These are phyloP conservation scores for Talaromyces trachyspermus DNA, from an alignment of 495 filamentous ascomycete genomes.

Conservation along the genomic window DNA sequence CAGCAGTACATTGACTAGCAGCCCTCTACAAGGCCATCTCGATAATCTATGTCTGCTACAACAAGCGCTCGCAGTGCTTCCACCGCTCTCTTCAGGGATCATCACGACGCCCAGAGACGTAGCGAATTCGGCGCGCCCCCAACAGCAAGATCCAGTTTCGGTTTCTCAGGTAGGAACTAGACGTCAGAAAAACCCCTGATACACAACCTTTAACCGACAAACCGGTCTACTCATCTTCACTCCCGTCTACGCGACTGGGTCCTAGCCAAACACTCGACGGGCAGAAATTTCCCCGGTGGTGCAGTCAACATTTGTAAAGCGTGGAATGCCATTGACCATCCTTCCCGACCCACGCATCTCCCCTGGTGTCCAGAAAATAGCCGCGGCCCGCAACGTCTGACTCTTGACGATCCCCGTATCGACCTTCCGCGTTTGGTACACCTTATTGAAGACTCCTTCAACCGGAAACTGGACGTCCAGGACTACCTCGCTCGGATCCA, in stretches of 20 bases:
- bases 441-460: conserved; percentile 92
- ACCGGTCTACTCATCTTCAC: conserved; percentile 80
- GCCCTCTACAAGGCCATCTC: conserved; percentile 46
- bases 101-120: conserved; percentile 82
- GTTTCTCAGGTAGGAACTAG: conserved; percentile 65
- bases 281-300: conserved; percentile 24
- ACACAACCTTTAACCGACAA: conserved; percentile 96
- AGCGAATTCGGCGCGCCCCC: conserved; percentile 49
- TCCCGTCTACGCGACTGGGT: conserved; percentile 59
- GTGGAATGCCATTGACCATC: conserved; percentile 80
- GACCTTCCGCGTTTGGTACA: conserved; percentile 74
- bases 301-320: conserved; percentile 77
- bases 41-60: conserved; percentile 67
- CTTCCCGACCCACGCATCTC: conserved; percentile 58
- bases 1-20: not conserved
- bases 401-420: conserved; percentile 69
- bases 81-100: conserved; percentile 74
- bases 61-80: conserved; percentile 65
- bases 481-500: conserved; percentile 76
- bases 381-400: conserved; percentile 42
- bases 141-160: conserved; percentile 29
- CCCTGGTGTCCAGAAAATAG: conserved; percentile 63
- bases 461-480: conserved; percentile 70
- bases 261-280: conserved; percentile 16
- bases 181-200: conserved; percentile 85